Evolutionary conservation across 2,329 filamentous ascomycete genomes (phyloP), one percentile per base, ranked within the genome.

Genomic region (Paecilomyces fulvus): DNA sequence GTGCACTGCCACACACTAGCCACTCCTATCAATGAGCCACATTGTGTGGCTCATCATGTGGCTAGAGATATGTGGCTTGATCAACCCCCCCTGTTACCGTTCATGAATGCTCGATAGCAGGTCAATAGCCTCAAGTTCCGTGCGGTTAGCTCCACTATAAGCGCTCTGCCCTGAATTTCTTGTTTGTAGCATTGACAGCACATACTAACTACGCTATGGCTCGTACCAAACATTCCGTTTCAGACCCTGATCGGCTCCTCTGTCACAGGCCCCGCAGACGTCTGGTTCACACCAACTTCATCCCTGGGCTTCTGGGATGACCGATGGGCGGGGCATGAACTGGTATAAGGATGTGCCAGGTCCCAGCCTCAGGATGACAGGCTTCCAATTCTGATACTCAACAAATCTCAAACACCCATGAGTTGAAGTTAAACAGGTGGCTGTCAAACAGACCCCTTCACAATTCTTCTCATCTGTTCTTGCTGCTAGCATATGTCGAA

Each of bases 21-120:
- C 48, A 49, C 48, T 7, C 5, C 14, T 10, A 43, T 49, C 11
- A 28, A 28, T 23, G 8, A 49, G 48, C 48, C 48, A 49, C 48
- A 14, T 7, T 28, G 12, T 49, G 48, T 49, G 48, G 48, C 48
- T 49, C 10, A 49, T 23, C 21, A 17, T 49, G 48, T 49, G 48
- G 48, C 48, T 49, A 49, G 48, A 14, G 48, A 49, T n/a, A 49
- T 49, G 48, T 49, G 48, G 48, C 48, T 49, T 49, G 48, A n/a
- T 43, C 37, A n/a, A 43, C 14, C 37, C 37, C 37, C 37, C 37
- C 37, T 43, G 30, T 21, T 51, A 43, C 25, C n/a, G 48, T 31
- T 59, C 58, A 52, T 58, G 58, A 52, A 53, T 43, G 8, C 37
- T 58, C 58, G 50, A 53, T 59, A 58, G 56, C 55, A 37, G 51